Conservation (phyloP, 257 asterid genomes). For the Jacaranda mimosifolia region DNA sequence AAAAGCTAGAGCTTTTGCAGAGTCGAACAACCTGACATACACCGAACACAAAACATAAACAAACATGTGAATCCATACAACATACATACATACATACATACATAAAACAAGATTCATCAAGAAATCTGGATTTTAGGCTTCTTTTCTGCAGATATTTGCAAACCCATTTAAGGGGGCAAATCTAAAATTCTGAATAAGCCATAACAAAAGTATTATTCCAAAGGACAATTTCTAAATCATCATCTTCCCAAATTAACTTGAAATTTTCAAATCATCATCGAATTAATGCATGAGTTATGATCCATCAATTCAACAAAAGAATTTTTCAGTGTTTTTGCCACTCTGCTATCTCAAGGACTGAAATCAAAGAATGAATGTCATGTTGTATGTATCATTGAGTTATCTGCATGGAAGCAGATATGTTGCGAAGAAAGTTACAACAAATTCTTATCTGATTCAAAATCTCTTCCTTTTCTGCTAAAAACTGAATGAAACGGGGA, state of each 20-base stretch:
- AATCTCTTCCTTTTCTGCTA: background rate
- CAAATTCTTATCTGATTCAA: background rate
- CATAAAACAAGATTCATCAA: background rate
- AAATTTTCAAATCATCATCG: background rate
- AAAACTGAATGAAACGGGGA: background rate
- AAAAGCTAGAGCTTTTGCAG: constrained; percentile 87
- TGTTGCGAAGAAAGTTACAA: background rate
- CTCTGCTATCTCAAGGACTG: background rate
- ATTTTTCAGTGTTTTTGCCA: background rate
- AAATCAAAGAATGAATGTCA: background rate
- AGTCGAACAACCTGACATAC: constrained; percentile 69
- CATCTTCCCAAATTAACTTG: background rate
- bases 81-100: background rate
- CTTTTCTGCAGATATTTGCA: background rate
- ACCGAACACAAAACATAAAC: constrained; percentile 9
- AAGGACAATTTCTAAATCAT: background rate
- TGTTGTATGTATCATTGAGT: background rate
- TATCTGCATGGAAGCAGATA: background rate
- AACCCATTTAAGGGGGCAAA: background rate
- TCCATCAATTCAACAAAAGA: background rate
- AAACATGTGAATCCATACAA: background rate
- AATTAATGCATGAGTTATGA: background rate
- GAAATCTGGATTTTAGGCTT: background rate
- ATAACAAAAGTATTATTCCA: background rate
- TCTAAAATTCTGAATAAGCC: background rate